Evolutionary conservation across 192 early-diverging fungal species (phyloP).

Genomic region (Linderina pennispora): DNA sequence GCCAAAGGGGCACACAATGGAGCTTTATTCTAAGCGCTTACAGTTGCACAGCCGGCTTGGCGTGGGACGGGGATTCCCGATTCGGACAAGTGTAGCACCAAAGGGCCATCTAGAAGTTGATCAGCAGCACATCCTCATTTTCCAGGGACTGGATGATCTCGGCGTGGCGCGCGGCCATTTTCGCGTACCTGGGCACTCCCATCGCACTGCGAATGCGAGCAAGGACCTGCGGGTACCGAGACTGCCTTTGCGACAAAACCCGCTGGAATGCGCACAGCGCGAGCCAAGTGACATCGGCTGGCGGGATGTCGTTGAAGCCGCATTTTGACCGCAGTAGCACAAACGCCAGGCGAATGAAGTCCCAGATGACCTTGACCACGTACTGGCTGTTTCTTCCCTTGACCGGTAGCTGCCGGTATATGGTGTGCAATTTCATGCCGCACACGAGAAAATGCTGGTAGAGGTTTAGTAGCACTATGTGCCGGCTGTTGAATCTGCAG

Average conservation of each 20-base stretch:
- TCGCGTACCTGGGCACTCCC: slow-evolving; percentile 9
- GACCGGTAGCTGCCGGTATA: slow-evolving; percentile 11
- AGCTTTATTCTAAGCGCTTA: too few relatives aligned
- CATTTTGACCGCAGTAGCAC: slow-evolving; percentile 22
- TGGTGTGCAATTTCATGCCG: slow-evolving; percentile 60
- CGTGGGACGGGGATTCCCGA: too few relatives aligned
- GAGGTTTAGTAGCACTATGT: slow-evolving; percentile 64
- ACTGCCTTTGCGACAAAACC: slow-evolving; percentile 39
- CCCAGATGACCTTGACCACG: slow-evolving; percentile 10
- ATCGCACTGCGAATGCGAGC: slow-evolving; percentile 5
- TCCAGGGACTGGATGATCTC: slow-evolving; percentile 10
- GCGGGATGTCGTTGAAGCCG: slow-evolving; percentile 8
- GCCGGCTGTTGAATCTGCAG: slow-evolving; percentile 51
- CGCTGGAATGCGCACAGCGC: slow-evolving; percentile 45
- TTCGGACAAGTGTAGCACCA: too few relatives aligned
- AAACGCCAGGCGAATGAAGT: slow-evolving; percentile 12
- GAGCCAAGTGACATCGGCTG: slow-evolving; percentile 38
- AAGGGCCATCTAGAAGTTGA: too few relatives aligned
- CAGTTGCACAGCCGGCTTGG: too few relatives aligned
- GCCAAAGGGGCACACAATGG: too few relatives aligned
- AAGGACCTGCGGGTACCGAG: slow-evolving; percentile 31
- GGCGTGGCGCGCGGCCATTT: slow-evolving; percentile 3
- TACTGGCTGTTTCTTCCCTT: slow-evolving; percentile 11
- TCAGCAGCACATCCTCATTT: slow-evolving; percentile 16
- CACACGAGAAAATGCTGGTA: slow-evolving; percentile 70